Evolutionary conservation across 1,284 basidiomycete species (phyloP).

Genomic region (Boletellus deceptivus): DNA sequence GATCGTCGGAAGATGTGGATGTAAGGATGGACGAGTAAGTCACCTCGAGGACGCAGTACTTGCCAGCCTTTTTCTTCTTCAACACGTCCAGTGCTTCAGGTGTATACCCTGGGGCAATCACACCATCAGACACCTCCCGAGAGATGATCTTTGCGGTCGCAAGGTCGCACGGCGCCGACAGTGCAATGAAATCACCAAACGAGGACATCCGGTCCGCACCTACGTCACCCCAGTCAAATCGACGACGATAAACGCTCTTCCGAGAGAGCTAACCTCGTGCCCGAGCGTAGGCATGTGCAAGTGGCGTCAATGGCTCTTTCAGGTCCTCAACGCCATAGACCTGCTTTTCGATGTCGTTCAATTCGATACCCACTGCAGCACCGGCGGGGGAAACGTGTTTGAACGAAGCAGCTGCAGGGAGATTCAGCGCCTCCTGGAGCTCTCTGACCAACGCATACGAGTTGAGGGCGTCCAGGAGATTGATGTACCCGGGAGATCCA

Average conservation of each 20-base stretch:
- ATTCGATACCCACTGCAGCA: conserved; percentile 86
- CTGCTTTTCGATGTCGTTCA: conserved; percentile 85
- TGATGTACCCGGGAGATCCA: conserved; percentile 98
- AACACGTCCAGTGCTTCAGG: conserved; percentile 88
- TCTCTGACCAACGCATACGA: conserved; percentile 97
- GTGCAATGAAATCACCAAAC: conserved; percentile 97
- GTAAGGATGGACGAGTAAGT: conserved; percentile 4
- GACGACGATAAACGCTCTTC: not conserved
- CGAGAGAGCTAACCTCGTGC: conserved; percentile 71
- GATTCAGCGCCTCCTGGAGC: conserved; percentile 78
- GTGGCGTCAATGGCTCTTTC: conserved; percentile 82
- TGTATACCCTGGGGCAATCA: conserved; percentile 94
- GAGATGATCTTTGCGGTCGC: conserved; percentile 96
- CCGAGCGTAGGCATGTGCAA: conserved; percentile 94
- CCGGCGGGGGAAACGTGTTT: conserved; percentile 99
- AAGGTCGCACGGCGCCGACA: conserved; percentile 90
- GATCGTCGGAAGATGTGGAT: not conserved
- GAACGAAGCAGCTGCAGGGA: conserved; percentile 98
- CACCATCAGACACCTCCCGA: conserved; percentile 96
- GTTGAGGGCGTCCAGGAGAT: conserved; percentile 97
- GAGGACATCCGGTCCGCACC: conserved; percentile 99
- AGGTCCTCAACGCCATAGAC: conserved; percentile 97
- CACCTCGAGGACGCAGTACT: conserved; percentile 96
- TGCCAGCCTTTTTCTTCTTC: conserved; percentile 96
- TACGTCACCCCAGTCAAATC: conserved; percentile 28